phyloP scores from a whole-genome alignment of 1,139 yeast genomes.

The Protomyces lactucae-debilis region DNA sequence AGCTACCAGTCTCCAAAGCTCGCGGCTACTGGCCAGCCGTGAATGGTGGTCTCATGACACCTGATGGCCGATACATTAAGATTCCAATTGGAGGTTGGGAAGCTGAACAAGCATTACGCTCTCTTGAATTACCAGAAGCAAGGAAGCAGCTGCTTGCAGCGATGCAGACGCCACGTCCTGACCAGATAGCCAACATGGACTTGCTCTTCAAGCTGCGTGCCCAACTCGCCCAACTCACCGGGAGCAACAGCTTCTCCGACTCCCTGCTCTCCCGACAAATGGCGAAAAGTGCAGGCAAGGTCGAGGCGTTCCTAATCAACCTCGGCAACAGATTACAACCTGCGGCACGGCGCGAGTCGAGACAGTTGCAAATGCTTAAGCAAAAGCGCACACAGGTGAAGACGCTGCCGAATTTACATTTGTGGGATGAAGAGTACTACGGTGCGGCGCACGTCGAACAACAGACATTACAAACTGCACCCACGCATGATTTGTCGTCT shows the following conservation, averaged over 20 bases:
- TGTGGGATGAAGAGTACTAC: conserved; percentile 90
- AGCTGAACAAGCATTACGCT: conserved; percentile 61
- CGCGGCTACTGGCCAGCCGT: conserved; percentile 42
- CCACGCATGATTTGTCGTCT: conserved; percentile 31
- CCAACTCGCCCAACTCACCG: conserved; percentile 67
- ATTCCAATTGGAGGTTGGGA: conserved; percentile 67
- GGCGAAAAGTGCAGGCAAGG: conserved; percentile 79
- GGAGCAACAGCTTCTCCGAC: conserved; percentile 64
- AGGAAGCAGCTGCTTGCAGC: conserved; percentile 72
- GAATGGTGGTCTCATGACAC: conserved; percentile 29
- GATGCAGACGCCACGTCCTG: conserved; percentile 51
- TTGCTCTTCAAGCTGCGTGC: conserved; percentile 63
- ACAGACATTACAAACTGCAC: conserved; percentile 33
- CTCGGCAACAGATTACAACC: conserved; percentile 52
- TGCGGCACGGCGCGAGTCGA: conserved; percentile 59
- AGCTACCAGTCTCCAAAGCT: conserved; percentile 39
- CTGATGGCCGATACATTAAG: conserved; percentile 38
- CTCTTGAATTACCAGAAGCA: conserved; percentile 53
- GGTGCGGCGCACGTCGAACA: conserved; percentile 42
- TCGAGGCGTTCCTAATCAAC: conserved; percentile 58
- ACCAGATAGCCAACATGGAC: conserved; percentile 59
- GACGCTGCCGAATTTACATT: conserved; percentile 45
- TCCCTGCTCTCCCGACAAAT: conserved; percentile 84
- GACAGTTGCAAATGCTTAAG: conserved; percentile 44
- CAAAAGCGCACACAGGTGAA: conserved; percentile 37